Conservation (phyloP, 352 stramenopile species). For the Globisporangium nodosum region DNA sequence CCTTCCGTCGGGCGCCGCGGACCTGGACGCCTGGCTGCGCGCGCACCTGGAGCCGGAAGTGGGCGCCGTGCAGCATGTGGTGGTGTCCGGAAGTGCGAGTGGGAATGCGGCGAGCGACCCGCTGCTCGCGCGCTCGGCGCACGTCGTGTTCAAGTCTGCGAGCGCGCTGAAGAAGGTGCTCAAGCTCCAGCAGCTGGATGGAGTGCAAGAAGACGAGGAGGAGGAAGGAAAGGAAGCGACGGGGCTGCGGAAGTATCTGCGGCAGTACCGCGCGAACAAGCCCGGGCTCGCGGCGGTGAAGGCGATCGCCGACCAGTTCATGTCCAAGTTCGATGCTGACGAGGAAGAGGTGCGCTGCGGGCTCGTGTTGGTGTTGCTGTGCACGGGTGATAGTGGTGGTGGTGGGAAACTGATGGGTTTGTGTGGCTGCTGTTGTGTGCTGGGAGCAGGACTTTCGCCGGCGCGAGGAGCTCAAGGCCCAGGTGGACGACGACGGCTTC, state of each 20-base stretch:
- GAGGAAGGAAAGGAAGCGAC: background rate
- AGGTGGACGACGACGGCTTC: conserved; percentile 81
- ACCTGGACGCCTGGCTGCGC: conserved; percentile 43
- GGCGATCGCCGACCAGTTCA: conserved; percentile 64
- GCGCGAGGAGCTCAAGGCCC: conserved; percentile 71
- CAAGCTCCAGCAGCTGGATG: conserved; percentile 22
- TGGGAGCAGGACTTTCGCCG: conserved; percentile 31
- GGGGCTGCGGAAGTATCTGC: conserved; percentile 32
- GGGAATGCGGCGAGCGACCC: conserved; percentile 11
- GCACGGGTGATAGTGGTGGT: background rate
- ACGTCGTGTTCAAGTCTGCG: conserved; percentile 75
- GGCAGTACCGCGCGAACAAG: conserved; percentile 63
- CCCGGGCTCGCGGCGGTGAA: conserved; percentile 62
- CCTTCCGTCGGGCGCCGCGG: conserved; percentile 32
- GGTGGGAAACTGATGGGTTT: background rate
- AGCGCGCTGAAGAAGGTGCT: conserved; percentile 54
- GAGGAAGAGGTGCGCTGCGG: conserved; percentile 42
- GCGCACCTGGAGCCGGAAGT: conserved; percentile 32
- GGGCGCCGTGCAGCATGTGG: conserved; percentile 61
- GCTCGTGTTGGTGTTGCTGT: background rate
- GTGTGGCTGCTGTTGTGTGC: background rate
- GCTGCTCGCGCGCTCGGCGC: conserved; percentile 32
- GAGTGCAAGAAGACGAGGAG: background rate
- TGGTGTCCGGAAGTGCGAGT: conserved; percentile 8
- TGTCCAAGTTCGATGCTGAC: conserved; percentile 66